These are phyloP conservation scores for Colletotrichum viniferum DNA, from an alignment of 2,329 filamentous ascomycete species.

Conservation along the genomic window DNA sequence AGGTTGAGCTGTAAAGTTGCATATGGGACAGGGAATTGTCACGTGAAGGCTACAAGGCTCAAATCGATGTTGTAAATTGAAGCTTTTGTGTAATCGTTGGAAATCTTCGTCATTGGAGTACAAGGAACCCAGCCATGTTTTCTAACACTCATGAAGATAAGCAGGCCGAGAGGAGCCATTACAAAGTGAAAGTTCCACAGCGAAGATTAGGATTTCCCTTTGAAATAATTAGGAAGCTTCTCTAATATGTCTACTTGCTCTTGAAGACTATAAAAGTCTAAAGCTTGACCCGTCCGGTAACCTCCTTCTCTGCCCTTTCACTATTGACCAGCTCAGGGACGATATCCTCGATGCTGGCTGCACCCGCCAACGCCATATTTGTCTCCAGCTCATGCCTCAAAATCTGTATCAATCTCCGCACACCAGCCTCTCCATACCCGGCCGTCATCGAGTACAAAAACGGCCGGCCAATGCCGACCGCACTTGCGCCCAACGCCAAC, in stretches of 20 bases:
- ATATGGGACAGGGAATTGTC: no score
- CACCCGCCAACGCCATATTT: conserved; percentile 65
- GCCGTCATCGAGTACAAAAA: conserved; percentile 62
- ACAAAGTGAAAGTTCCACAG: no score
- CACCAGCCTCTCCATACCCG: conserved; percentile 50
- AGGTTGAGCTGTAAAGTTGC: not conserved
- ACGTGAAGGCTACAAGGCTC: no score
- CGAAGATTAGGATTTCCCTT: no score
- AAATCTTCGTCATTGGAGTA: no score
- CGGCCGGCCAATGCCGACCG: conserved; percentile 72
- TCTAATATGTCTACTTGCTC: not conserved
- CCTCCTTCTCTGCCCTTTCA: conserved; percentile 22
- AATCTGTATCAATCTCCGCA: conserved; percentile 53
- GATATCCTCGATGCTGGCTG: conserved; percentile 68
- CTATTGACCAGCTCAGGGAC: conserved; percentile 32
- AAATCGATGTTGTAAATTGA: no score
- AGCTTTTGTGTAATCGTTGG: no score
- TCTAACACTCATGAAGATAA: no score
- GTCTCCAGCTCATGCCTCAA: conserved; percentile 50
- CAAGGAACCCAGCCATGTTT: no score
- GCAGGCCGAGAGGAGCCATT: accelerated
- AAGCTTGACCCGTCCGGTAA: conserved; percentile 20
- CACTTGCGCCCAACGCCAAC: conserved; percentile 65
- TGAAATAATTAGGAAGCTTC: no score
- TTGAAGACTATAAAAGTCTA: not conserved